Evolutionary conservation across 2,329 filamentous ascomycete genomes (phyloP).

Genomic region (Colletotrichum tropicicola): DNA sequence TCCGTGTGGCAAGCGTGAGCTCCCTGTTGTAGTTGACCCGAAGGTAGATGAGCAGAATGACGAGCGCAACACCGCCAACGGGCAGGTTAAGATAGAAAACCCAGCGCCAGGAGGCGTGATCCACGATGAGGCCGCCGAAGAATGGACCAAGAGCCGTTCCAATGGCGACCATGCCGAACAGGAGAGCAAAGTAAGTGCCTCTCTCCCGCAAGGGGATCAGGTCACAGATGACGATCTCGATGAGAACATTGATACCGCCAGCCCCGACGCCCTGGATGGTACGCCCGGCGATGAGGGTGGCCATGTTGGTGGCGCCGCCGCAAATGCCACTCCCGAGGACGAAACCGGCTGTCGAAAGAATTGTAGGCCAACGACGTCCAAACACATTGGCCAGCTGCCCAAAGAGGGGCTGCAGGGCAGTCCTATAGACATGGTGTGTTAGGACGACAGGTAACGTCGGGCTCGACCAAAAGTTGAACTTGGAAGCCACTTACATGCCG

Average conservation of each 20-base stretch:
- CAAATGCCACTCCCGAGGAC: constrained; percentile 35
- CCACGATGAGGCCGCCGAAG: constrained; percentile 38
- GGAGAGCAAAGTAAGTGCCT: constrained; percentile 46
- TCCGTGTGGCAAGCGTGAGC: not conserved
- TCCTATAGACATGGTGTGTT: too few relatives aligned
- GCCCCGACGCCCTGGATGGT: constrained; percentile 51
- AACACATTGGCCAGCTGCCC: constrained; percentile 37
- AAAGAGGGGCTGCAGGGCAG: constrained; percentile 34
- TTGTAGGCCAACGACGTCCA: constrained; percentile 21
- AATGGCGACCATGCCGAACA: constrained; percentile 42
- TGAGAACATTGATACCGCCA: constrained; percentile 33
- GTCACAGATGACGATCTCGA: constrained; percentile 46
- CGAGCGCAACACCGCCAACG: constrained; percentile 34
- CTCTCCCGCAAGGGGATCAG: constrained; percentile 56
- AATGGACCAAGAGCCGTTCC: constrained; percentile 44
- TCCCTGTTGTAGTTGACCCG: accelerated
- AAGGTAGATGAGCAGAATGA: constrained; percentile 30
- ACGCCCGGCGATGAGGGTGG: constrained; percentile 52
- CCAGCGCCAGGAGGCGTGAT: constrained; percentile 49
- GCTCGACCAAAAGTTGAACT: too few relatives aligned
- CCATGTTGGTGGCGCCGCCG: constrained; percentile 31
- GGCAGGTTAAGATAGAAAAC: constrained; percentile 53
- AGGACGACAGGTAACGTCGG: too few relatives aligned
- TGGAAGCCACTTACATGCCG: too few relatives aligned
- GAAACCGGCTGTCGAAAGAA: constrained; percentile 33